Conservation (phyloP, 352 stramenopile genomes). For the Pythium insidiosum region DNA sequence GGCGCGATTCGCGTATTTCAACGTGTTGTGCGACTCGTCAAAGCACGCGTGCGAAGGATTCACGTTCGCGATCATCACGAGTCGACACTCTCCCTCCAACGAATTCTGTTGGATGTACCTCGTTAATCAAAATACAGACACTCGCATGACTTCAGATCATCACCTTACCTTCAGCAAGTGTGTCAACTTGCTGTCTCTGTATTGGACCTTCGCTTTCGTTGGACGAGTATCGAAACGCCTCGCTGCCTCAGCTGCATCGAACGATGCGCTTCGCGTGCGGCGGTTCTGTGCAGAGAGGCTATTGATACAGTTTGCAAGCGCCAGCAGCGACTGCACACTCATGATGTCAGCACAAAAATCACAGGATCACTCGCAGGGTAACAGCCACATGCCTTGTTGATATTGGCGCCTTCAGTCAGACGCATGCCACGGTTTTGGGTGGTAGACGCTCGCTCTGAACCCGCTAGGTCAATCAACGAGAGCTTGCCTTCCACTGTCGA, state of each 20-base stretch:
- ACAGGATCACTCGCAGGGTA: no score
- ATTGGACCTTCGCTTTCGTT: conserved; percentile 52
- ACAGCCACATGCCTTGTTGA: conserved; percentile 36
- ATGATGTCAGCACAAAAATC: neutral
- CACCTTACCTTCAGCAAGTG: conserved; percentile 63
- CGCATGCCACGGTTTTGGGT: conserved; percentile 69
- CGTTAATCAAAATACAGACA: neutral
- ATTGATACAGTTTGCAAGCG: conserved; percentile 89
- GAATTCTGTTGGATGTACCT: conserved; percentile 32
- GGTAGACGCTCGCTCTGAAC: conserved; percentile 66
- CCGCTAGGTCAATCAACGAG: conserved; percentile 79
- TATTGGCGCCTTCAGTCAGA: conserved; percentile 53
- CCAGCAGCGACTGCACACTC: conserved; percentile 40
- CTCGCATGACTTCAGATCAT: neutral
- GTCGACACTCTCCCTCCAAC: conserved; percentile 84
- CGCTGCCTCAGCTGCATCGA: conserved; percentile 23
- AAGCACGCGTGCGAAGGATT: conserved; percentile 69
- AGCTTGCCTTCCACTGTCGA: conserved; percentile 68
- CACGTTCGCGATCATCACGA: conserved; percentile 89
- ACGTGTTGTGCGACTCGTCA: conserved; percentile 86
- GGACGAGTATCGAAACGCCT: conserved; percentile 5
- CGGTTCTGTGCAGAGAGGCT: conserved; percentile 42
- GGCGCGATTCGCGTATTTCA: conserved; percentile 85
- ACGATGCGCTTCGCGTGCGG: conserved; percentile 22
- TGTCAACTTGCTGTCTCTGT: conserved; percentile 85